Evolutionary conservation across 2,329 filamentous ascomycete genomes (phyloP), one percentile per base, ranked within the genome.

Genomic region (Cytospora leucostoma): DNA sequence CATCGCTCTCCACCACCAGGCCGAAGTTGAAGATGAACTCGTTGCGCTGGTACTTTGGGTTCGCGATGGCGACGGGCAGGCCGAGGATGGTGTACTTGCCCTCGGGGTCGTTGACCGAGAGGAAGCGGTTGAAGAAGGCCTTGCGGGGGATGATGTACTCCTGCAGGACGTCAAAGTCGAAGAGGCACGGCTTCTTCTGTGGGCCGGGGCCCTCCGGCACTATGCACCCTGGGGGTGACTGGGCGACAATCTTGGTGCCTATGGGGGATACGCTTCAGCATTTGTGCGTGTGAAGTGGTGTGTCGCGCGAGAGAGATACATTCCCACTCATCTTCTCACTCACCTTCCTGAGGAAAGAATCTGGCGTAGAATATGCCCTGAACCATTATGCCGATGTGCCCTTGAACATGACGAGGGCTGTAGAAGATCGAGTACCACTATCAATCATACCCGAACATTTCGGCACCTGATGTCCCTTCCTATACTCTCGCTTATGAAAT

Each of bases 11-110:
- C 59, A 97, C 82, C 34, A 97, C 89, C 52, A 98, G 81, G 64
- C 92, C 93, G 73, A 98, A 97, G 76, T 98, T 98, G 85, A 98
- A 99, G 73, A 97, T 97, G 80, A 97, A 98, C 76, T 96, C 92
- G 77, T 97, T 97, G 64, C 95, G 89, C 72, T 90, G 87, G 73
- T 98, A 97, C 69, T 89, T 89, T 61, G 88, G 84, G 67, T 93
- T 86, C 58, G 89, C 87, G 72, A 98, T 92, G 73, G 92, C 94
- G 59, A 98, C 89, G 0, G 95, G 95, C 71, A 93, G 92, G 17
- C 93, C 92, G 38, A 99, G 83, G 61, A 99, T 87, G 63, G 88
- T 87, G 75, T 93, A 90, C 68, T 85, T 85, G 69, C 82, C 81
- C 61, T 86, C 84, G 0, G 86, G 85, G 53, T 91, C 89, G 74